phyloP scores from a whole-genome alignment of 75 land plant species.

The Adiantum capillusveneris region DNA sequence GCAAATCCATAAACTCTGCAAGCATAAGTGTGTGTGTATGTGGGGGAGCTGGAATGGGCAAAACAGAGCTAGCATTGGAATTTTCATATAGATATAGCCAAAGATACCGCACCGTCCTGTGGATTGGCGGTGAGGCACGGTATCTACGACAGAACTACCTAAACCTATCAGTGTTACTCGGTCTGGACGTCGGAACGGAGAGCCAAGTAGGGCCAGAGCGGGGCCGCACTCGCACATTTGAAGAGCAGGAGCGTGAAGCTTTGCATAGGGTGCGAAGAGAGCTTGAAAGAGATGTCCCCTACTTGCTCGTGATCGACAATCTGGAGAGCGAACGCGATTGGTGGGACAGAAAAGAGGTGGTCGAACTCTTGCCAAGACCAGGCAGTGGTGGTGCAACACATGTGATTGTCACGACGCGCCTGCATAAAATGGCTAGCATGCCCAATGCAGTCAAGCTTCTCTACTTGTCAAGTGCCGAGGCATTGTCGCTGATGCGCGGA shows the following conservation, averaged over 20 bases:
- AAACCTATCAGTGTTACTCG: slow-evolving; percentile 50
- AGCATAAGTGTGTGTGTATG: slow-evolving; percentile 27
- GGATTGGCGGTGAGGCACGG: slow-evolving; percentile 80
- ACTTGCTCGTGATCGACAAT: slow-evolving; percentile 73
- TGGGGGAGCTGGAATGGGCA: slow-evolving; percentile 70
- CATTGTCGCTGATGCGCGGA: slow-evolving; percentile 54
- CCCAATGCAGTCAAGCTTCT: slow-evolving; percentile 42
- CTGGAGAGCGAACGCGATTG: slow-evolving; percentile 75
- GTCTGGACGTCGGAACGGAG: slow-evolving; percentile 72
- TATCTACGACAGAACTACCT: slow-evolving; percentile 75
- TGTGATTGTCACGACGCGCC: slow-evolving; percentile 73
- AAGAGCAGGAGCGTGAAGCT: slow-evolving; percentile 73
- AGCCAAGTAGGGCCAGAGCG: slow-evolving; percentile 38
- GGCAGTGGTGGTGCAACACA: slow-evolving; percentile 56
- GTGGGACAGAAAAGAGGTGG: slow-evolving; percentile 81
- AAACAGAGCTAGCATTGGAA: slow-evolving; percentile 82
- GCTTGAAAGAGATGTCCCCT: slow-evolving; percentile 67
- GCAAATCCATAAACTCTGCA: no score
- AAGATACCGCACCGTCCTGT: slow-evolving; percentile 73
- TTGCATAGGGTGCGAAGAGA: slow-evolving; percentile 71
- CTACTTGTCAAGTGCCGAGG: slow-evolving; percentile 40
- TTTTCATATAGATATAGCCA: slow-evolving; percentile 70
- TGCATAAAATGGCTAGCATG: slow-evolving; percentile 50
- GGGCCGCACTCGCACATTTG: slow-evolving; percentile 56
- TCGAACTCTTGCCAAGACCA: slow-evolving; percentile 64